Base-by-base conservation (phyloP, 2,329 filamentous ascomycete species). In the Talaromyces atroroseus region DNA sequence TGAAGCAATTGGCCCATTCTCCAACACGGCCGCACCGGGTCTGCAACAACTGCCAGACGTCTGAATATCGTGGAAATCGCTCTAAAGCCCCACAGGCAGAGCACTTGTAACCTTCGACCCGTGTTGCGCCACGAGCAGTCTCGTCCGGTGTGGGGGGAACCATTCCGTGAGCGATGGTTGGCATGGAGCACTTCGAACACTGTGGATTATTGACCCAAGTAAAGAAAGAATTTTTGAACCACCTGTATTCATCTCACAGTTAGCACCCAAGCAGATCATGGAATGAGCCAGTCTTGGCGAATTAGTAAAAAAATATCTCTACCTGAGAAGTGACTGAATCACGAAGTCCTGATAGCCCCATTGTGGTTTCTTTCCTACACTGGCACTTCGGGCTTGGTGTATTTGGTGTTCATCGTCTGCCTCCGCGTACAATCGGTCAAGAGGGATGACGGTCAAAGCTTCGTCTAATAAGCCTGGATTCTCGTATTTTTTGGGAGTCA, bases 291-390 rank as follows among this genome's bases (percentile, higher is more conserved):
- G n/a, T 21, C 24, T 49, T 49, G 8, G 47, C 16, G 11, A 29
- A 11, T 2, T 5, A 8, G 26, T 5, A n/a, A 18, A 5, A 34
- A 36, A 26, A 34, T 49, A 21, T 49, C 84, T 65, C 78, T n/a
- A 91, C 88, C 85, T 87, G 67, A 97, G 78, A 61, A 97, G 79
- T 59, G 92, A 90, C 63, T 89, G 83, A 67, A 97, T 88, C 55
- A 96, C 90, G 71, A 92, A 99, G 75, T 99, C 94, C 73, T 97
- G 92, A 70, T 97, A 96, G 57, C 92, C 92, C 92, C 92, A 97
- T 77, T 91, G 88, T 1, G 92, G 84, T 70, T 88, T 89, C 56
- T 88, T 84, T 20, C 89, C 89, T 76, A 96, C 85, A 63, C 90
- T 95, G 68, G 88, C 88, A 32, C 92, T 92, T 72, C 95, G 86